Evolutionary conservation across 495 filamentous ascomycete genomes (phyloP), one percentile per base, ranked within the genome.

Genomic region (Hyphodiscus hymeniophilus): DNA sequence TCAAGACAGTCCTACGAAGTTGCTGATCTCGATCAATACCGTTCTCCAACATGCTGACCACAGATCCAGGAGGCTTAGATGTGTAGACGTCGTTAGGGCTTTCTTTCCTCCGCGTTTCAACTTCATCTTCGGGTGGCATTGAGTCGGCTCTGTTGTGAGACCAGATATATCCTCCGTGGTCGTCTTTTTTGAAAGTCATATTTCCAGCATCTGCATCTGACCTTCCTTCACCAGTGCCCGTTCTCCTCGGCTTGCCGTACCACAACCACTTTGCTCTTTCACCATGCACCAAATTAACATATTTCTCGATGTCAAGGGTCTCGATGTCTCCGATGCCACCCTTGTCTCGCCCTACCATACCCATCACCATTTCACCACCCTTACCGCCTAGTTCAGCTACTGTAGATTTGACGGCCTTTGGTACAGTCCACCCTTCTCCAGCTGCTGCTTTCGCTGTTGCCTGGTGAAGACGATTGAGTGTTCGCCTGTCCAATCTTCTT

Each of bases 351-450:
- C 86, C 84, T 12, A 94, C 88, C 82, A 91, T 92, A 3, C 84
- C 87, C 70, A 92, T 87, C 38, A 94, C 82, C 72, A 96, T 85
- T 57, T 95, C 89, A 26, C 88, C 87, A 36, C 91, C 84, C 62
- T 96, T 95, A n/a, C 92, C 92, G 50, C 88, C 84, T 26, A 98
- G 77, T 63, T 97, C 92, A 7, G 87, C 89, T 50, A 96, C 82
- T 2, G 91, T 95, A 6, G 88, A 94, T 59, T 96, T 97, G 50
- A 98, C 86, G 15, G 91, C 89, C 58, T 87, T 87, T 24, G 85
- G 85, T 16, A 90, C 79, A 4, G 80, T 85, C 77, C 76, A 72
- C 31, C 67, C 52, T 52, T 94, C 85, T 7, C 84, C 77, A 30
- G 80, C 84, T 3, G 90, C 92, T 17, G 88, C 87, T 60, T 95